Evolutionary conservation across 805 yeast species (phyloP).

Genomic region (Candida odintsovae): DNA sequence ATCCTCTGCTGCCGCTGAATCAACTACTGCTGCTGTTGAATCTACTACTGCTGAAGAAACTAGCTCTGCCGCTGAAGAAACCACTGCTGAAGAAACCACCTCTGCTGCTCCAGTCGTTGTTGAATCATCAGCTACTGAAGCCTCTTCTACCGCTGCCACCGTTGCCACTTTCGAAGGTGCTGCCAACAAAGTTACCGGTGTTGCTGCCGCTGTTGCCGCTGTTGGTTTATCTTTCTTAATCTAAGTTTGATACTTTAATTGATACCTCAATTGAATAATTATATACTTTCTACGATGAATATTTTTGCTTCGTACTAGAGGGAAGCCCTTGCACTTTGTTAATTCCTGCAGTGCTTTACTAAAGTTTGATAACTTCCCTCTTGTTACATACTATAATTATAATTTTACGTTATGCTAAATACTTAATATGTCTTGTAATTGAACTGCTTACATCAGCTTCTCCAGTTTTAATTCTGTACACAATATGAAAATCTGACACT

Average conservation of each 20-base stretch:
- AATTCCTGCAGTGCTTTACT: neutral
- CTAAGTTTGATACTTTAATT: slow-evolving; percentile 1
- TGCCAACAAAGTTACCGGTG: slow-evolving; percentile 16
- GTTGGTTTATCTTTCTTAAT: slow-evolving; percentile 13
- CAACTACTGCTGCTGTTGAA: slow-evolving; percentile 7
- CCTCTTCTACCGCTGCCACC: slow-evolving; percentile 8
- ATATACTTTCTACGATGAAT: neutral
- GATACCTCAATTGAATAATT: neutral
- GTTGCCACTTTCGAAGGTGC: slow-evolving; percentile 18
- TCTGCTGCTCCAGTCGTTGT: slow-evolving; percentile 8
- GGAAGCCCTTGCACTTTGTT: neutral
- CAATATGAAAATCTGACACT: neutral
- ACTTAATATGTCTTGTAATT: neutral
- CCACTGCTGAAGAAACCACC: slow-evolving; percentile 9
- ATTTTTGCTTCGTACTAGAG: neutral
- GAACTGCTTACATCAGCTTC: neutral
- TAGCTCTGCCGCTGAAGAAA: slow-evolving; percentile 2
- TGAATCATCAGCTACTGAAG: slow-evolving; percentile 5
- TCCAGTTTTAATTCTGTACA: neutral
- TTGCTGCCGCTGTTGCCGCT: slow-evolving; percentile 17
- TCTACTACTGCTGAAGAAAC: slow-evolving; percentile 9
- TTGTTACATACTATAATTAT: neutral
- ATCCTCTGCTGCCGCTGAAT: slow-evolving; percentile 2
- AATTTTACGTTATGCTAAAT: neutral
- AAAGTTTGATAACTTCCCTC: neutral